A percentile compares a stretch with the other conserved stretches of the same genome.
Evolutionary conservation across 163 green algal genomes (phyloP).

Genomic region (Chlamydomonas reinhardtii): DNA sequence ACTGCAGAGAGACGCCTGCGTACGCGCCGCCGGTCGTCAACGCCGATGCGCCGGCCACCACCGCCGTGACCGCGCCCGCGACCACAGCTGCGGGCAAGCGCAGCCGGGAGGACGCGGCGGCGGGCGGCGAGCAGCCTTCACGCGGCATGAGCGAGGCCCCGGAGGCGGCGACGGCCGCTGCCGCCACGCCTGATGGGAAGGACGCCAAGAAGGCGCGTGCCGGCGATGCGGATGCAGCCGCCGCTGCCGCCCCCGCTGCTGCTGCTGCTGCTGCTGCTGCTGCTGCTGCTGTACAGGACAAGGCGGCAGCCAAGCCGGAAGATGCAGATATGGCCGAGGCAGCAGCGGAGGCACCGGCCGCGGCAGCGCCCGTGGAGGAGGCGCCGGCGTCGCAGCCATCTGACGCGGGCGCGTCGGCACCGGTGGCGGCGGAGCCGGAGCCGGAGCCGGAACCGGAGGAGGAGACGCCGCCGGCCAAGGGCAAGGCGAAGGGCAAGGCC

Average conservation of each 20-base stretch:
- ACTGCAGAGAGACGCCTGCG: background rate
- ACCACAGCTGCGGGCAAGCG: background rate
- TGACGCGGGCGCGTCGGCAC: background rate
- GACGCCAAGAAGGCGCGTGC: slow-evolving; percentile 17
- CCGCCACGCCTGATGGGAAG: background rate
- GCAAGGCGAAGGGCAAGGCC: slow-evolving; percentile 21
- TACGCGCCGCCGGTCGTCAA: background rate
- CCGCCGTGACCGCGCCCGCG: too few relatives aligned
- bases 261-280: background rate
- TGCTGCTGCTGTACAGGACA: background rate
- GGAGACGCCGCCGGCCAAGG: background rate
- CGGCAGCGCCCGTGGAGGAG: background rate
- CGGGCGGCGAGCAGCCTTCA: too few relatives aligned
- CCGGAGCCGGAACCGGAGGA: background rate
- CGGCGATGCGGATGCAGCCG: background rate
- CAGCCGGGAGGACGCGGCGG: too few relatives aligned
- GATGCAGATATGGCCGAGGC: background rate
- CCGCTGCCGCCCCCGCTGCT: background rate
- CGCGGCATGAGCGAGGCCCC: background rate
- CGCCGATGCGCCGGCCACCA: background rate
- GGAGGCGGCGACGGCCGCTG: background rate
- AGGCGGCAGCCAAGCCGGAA: background rate
- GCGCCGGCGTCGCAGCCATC: background rate
- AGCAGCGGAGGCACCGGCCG: background rate
- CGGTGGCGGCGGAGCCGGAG: background rate